These are phyloP conservation scores for Candolleomyces eurysporus DNA, from an alignment of 768 basidiomycete genomes.

Conservation along the genomic window DNA sequence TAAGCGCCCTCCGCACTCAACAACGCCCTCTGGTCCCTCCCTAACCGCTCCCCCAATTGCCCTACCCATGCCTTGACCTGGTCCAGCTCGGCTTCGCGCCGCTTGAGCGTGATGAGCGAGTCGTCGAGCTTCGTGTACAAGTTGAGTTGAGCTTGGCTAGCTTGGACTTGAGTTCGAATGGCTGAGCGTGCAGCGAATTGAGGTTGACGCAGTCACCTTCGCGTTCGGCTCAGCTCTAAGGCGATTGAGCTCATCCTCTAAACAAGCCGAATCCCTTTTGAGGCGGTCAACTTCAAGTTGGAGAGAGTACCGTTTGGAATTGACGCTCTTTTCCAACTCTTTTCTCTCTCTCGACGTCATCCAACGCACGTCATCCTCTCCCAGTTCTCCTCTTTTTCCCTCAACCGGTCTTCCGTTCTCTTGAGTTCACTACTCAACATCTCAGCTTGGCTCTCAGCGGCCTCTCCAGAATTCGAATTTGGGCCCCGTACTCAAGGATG, in stretches of 20 bases:
- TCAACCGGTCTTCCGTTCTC: slow-evolving; percentile 59
- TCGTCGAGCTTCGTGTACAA: slow-evolving; percentile 84
- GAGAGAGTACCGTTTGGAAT: slow-evolving; percentile 78
- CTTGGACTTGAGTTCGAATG: slow-evolving; percentile 75
- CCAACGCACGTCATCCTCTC: slow-evolving; percentile 69
- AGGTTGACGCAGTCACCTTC: slow-evolving; percentile 60
- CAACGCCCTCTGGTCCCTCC: slow-evolving; percentile 77
- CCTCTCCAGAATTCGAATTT: slow-evolving; percentile 56
- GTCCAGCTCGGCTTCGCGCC: slow-evolving; percentile 66
- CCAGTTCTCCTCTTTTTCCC: slow-evolving; percentile 75
- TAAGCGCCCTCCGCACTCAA: slow-evolving; percentile 68
- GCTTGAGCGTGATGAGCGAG: slow-evolving; percentile 57
- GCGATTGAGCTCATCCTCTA: slow-evolving; percentile 76
- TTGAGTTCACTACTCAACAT: slow-evolving; percentile 62
- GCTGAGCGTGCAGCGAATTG: slow-evolving; percentile 76
- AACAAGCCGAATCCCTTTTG: slow-evolving; percentile 76
- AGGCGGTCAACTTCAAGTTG: slow-evolving; percentile 91
- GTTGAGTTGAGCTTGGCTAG: slow-evolving; percentile 81
- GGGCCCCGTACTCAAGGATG: slow-evolving; percentile 63
- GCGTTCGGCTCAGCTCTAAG: slow-evolving; percentile 68
- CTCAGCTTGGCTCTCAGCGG: slow-evolving; percentile 67
- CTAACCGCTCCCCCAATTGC: slow-evolving; percentile 77
- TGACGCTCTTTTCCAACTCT: slow-evolving; percentile 79
- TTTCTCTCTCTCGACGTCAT: slow-evolving; percentile 73
- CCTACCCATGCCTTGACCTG: slow-evolving; percentile 57